Evolutionary conservation across 371 early-diverging fungal species (phyloP), one percentile per base, ranked within the genome.

Genomic region (Mucor irregularis): DNA sequence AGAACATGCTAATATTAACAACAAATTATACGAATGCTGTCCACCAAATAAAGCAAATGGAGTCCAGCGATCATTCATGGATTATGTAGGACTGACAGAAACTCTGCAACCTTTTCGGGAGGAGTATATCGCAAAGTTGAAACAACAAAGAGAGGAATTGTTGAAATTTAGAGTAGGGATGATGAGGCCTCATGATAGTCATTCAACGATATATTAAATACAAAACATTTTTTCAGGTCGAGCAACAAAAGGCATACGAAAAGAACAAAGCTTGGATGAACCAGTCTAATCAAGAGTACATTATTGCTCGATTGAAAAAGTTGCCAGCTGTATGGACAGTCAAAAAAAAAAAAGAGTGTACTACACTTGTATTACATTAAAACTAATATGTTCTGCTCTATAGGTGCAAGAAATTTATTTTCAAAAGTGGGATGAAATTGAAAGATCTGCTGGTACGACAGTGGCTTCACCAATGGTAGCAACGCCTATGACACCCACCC

Each of bases 341-440:
- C 47, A 47, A 19, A 17, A 31, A 22, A 6, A 40, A 17, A 19
- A 47, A 11, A 30, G 13, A 3, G 17, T 40, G 40, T 21, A 52
- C 22, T 42, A 40, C 31, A 39, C 19, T 22, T 26, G 29, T 35
- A 28, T 26, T 35, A 46, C 39, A 38, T 33, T 33, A 30, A 33
- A 48, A 11, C 13, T 34, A 30, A 30, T 16, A 14, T 31, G 7
- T 33, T 10, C 19, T 11, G 10, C n/a, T n/a, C 39, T 39, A 21
- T 42, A 64, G 64, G 51, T 39, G 40, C 51, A 62, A 26, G 48
- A 58, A 44, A 29, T 38, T 30, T 67, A 67, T 38, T 46, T 46
- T 39, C 58, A 58, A 51, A 67, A 62, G 43, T 67, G 67, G 59
- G 62, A 67, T 40, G 67, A 67, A 43, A 58, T 67, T 35, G 67